phyloP scores from a whole-genome alignment of 495 filamentous ascomycete species.

The Trichoderma virens region DNA sequence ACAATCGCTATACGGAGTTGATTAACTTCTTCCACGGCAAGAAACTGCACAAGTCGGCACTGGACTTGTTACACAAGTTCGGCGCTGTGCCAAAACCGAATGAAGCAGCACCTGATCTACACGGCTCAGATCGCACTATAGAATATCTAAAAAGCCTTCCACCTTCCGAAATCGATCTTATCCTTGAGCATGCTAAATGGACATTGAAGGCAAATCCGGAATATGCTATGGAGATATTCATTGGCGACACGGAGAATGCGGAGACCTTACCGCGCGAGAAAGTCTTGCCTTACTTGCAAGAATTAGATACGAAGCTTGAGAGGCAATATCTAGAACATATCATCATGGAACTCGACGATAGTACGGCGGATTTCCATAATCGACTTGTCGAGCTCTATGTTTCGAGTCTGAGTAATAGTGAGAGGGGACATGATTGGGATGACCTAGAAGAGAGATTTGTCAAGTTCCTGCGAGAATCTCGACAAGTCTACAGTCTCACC shows the following conservation, averaged over 20 bases:
- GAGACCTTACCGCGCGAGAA: constrained; percentile 73
- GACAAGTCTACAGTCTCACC: constrained; percentile 63
- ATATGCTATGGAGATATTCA: constrained; percentile 90
- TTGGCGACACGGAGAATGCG: constrained; percentile 90
- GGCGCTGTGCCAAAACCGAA: constrained; percentile 63
- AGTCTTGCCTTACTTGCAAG: constrained; percentile 66
- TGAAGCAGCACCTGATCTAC: constrained; percentile 57
- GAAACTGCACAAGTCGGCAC: constrained; percentile 79
- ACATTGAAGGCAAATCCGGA: constrained; percentile 63
- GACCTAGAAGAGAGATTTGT: constrained; percentile 59
- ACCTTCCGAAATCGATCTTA: constrained; percentile 80
- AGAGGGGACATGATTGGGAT: constrained; percentile 41
- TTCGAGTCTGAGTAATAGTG: constrained; percentile 46
- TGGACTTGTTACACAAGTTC: constrained; percentile 76
- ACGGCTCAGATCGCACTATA: constrained; percentile 76
- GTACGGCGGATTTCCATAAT: constrained; percentile 81
- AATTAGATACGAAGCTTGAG: constrained; percentile 61
- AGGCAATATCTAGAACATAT: constrained; percentile 86
- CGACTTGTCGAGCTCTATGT: constrained; percentile 70
- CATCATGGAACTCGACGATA: constrained; percentile 77
- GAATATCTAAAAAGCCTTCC: constrained; percentile 85
- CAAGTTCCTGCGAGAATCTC: constrained; percentile 64
- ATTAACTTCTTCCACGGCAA: constrained; percentile 97
- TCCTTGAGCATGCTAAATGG: constrained; percentile 88
- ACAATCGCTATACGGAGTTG: constrained; percentile 81